A percentile compares a stretch with the other conserved stretches of the same genome.
Evolutionary conservation across 2,329 filamentous ascomycete species (phyloP).

Genomic region (Alternaria sp.): DNA sequence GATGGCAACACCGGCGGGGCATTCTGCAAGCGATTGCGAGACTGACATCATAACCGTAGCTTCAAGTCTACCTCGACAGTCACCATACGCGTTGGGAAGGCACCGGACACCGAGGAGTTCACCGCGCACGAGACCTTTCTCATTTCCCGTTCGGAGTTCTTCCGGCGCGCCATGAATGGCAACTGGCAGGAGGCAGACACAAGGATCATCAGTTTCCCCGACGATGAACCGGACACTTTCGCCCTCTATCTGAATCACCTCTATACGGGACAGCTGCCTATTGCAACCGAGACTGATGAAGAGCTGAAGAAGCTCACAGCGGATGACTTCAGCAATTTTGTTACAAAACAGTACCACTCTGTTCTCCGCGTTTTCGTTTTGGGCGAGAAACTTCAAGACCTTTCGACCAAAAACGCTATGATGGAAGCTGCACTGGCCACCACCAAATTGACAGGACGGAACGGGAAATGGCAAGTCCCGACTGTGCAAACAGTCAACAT

Average conservation of each 20-base stretch:
- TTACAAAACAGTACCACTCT: neutral
- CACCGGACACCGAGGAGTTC: neutral
- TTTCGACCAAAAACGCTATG: neutral
- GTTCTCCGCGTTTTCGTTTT: neutral
- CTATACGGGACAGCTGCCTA: constrained; percentile 9
- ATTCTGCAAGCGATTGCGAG: neutral
- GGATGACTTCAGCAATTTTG: neutral
- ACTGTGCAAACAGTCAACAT: too few species aligned
- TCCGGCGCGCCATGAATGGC: constrained; percentile 20
- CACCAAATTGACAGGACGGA: neutral
- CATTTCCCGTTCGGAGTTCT: constrained; percentile 18
- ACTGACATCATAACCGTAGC: neutral
- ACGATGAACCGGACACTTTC: constrained; percentile 15
- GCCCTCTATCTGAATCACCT: constrained; percentile 14
- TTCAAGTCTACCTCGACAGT: neutral
- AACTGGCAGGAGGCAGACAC: constrained; percentile 16
- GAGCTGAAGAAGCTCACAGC: neutral
- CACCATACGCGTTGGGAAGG: constrained; percentile 9
- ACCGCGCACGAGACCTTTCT: constrained; percentile 16
- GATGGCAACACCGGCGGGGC: neutral
- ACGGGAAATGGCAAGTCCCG: neutral
- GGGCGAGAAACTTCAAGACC: neutral
- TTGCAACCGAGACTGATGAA: neutral
- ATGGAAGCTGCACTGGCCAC: neutral
- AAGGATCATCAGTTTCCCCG: constrained; percentile 5